phyloP scores from a whole-genome alignment of 371 early-diverging fungal species.

The Syncephalastrum racemosum region DNA sequence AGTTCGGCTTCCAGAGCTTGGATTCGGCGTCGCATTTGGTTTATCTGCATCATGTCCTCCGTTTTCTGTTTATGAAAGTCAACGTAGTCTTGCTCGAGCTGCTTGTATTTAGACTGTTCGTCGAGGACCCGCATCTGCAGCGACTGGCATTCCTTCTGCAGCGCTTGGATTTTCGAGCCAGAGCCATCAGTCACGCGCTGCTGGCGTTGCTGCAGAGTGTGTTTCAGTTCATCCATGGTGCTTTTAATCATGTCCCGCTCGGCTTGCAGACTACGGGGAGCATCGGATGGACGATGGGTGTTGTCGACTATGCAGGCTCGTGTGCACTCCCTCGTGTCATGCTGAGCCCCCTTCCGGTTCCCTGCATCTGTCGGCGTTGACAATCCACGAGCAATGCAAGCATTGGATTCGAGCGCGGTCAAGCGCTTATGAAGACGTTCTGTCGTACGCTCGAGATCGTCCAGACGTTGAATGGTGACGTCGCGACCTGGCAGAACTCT shows the following conservation, averaged over 20 bases:
- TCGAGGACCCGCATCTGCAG: conserved; percentile 21
- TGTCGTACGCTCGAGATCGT: conserved; percentile 7
- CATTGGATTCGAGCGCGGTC: not conserved
- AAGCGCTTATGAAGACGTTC: conserved; percentile 10
- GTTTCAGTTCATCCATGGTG: not conserved
- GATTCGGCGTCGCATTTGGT: conserved; percentile 21
- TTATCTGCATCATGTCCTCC: conserved; percentile 25
- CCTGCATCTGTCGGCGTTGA: not conserved
- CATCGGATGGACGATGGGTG: not conserved
- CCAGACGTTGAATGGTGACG: not conserved
- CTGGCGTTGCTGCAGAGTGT: conserved; percentile 18
- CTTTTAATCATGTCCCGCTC: not conserved
- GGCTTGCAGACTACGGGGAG: not conserved
- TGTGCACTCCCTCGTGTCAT: not conserved
- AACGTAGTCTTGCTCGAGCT: conserved; percentile 28
- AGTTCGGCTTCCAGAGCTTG: conserved; percentile 21
- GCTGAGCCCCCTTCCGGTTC: not conserved
- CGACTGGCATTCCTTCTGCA: conserved; percentile 23
- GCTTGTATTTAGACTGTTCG: conserved; percentile 26
- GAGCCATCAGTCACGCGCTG: not conserved
- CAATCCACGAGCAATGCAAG: too few species aligned
- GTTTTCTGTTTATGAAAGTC: conserved; percentile 31
- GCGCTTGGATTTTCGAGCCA: conserved; percentile 10
- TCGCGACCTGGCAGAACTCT: not conserved
- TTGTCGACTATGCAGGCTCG: conserved; percentile 2